These are phyloP conservation scores for Auricularia cornea DNA, from an alignment of 768 basidiomycete genomes.

Conservation along the genomic window DNA sequence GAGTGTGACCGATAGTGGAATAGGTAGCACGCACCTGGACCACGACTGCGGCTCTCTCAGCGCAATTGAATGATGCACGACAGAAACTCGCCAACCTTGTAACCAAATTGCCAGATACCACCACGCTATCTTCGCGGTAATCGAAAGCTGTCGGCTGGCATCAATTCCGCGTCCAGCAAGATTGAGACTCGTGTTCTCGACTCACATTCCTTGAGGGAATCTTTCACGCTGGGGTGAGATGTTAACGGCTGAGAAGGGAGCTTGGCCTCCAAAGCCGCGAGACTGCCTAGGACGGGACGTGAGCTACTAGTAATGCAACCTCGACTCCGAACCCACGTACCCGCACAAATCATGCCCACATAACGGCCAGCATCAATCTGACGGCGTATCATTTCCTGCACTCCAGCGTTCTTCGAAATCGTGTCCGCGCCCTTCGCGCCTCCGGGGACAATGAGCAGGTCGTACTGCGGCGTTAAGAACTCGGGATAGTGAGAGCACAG, in stretches of 20 bases:
- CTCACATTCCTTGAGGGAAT: slow-evolving; percentile 47
- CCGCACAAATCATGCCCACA: slow-evolving; percentile 84
- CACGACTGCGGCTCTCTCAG: no score
- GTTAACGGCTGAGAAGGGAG: slow-evolving; percentile 60
- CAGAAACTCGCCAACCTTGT: slow-evolving; percentile 66
- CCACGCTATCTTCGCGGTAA: slow-evolving; percentile 66
- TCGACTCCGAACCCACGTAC: slow-evolving; percentile 23
- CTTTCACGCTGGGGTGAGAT: slow-evolving; percentile 67
- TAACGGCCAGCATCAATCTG: slow-evolving; percentile 47
- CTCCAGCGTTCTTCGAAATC: slow-evolving; percentile 47
- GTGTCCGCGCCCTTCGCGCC: slow-evolving; percentile 73
- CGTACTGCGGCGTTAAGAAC: slow-evolving; percentile 31
- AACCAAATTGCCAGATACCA: slow-evolving; percentile 61
- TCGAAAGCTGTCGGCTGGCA: slow-evolving; percentile 45
- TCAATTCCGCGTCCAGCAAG: neutral
- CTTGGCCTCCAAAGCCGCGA: slow-evolving; percentile 54
- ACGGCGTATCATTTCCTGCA: slow-evolving; percentile 54
- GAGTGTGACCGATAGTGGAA: neutral
- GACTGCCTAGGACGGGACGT: slow-evolving; percentile 40
- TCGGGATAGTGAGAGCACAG: neutral
- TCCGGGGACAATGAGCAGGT: slow-evolving; percentile 67
- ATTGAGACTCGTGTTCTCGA: neutral
- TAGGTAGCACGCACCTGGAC: slow-evolving; percentile 47
- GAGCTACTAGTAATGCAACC: neutral
- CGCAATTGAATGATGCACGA: no score